Evolutionary conservation across 441 rosid species (phyloP).

Genomic region (Jatropha multifida): DNA sequence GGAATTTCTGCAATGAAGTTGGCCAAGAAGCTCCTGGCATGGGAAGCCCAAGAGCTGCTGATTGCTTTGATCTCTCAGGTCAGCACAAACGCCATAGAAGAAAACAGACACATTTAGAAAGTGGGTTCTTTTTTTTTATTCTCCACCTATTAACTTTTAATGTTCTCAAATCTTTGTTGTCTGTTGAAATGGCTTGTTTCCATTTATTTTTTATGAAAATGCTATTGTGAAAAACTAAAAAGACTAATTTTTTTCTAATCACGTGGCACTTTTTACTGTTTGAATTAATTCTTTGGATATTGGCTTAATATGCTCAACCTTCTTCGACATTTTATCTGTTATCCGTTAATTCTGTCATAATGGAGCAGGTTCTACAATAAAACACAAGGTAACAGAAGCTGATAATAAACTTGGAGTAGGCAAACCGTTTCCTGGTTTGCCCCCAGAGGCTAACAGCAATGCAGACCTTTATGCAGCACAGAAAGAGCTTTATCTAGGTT

Average conservation of each 20-base stretch:
- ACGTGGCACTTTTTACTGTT: neutral
- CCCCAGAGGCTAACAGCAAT: slow-evolving; percentile 30
- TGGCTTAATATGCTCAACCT: neutral
- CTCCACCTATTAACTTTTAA: neutral
- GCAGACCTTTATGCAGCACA: slow-evolving; percentile 53
- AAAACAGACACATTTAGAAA: slow-evolving; percentile 5
- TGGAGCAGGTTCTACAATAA: slow-evolving; percentile 34
- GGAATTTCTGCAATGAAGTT: slow-evolving; percentile 79
- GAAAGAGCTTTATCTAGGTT: slow-evolving; percentile 72
- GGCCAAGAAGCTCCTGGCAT: slow-evolving; percentile 53
- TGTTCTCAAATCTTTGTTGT: neutral
- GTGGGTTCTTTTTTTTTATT: slow-evolving; percentile 17
- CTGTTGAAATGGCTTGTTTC: slow-evolving; percentile 4
- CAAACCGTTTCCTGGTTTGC: slow-evolving; percentile 28
- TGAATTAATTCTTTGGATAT: neutral
- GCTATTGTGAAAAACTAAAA: neutral
- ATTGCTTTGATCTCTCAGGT: slow-evolving; percentile 55
- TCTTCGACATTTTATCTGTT: neutral
- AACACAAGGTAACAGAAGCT: slow-evolving; percentile 61
- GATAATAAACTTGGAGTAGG: slow-evolving; percentile 75
- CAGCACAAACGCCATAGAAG: slow-evolving; percentile 26
- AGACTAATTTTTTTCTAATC: neutral
- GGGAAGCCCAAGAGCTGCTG: slow-evolving; percentile 79
- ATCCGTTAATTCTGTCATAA: neutral
- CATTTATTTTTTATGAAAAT: neutral